Percentiles rank a stretch among this genome's conserved stretches.
These are phyloP conservation scores for Trebouxia gelatinosa DNA, from an alignment of 163 green algal species.

Conservation along the genomic window DNA sequence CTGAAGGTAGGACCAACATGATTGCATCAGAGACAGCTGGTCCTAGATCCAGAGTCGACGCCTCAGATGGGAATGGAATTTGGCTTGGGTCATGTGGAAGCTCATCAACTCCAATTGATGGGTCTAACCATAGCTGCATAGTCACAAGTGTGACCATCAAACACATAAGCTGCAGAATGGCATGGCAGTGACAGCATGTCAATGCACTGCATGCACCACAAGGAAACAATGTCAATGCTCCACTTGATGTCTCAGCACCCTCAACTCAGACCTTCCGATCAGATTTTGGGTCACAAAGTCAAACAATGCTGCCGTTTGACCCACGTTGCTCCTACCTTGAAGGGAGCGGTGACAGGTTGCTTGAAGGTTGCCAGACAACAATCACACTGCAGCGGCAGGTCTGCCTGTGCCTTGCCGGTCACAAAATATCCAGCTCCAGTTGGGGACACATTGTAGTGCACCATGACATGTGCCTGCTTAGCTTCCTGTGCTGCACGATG, in stretches of 20 bases:
- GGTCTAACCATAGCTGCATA: slow-evolving; percentile 21
- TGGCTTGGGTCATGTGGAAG: not conserved
- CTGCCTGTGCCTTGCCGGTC: not conserved
- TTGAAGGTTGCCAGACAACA: slow-evolving; percentile 4
- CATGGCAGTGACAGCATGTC: not conserved
- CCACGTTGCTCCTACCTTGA: not conserved
- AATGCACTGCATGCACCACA: no score
- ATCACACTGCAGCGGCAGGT: slow-evolving; percentile 13
- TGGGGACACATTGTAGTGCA: not conserved
- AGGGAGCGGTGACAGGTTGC: not conserved
- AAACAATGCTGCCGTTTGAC: not conserved
- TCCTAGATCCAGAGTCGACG: not conserved
- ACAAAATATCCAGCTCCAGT: slow-evolving; percentile 7
- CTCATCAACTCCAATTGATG: not conserved
- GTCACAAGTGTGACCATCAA: not conserved
- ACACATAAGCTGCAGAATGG: not conserved
- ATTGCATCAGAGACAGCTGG: slow-evolving; percentile 7
- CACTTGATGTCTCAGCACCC: no score
- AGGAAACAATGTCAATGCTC: not conserved
- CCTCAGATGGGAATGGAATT: not conserved
- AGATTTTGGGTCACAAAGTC: not conserved
- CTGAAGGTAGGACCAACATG: not conserved
- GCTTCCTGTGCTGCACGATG: not conserved
- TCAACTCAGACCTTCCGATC: no score
- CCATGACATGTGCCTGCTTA: not conserved